These are phyloP conservation scores for Mycena floridula DNA, from an alignment of 768 basidiomycete genomes.

Conservation along the genomic window DNA sequence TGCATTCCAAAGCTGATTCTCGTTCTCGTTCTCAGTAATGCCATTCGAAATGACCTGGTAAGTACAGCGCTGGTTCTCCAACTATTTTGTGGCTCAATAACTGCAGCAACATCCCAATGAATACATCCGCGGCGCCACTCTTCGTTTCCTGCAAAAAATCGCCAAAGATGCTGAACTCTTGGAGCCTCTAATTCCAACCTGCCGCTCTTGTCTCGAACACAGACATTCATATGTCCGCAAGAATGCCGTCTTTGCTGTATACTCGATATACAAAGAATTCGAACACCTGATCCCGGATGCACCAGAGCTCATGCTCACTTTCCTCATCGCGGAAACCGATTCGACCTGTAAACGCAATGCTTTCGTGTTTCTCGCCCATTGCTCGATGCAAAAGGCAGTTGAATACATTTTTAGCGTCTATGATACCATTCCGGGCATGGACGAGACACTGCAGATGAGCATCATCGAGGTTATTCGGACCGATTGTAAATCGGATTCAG, in stretches of 20 bases:
- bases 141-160: constrained; percentile 95
- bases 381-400: constrained; percentile 85
- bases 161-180: constrained; percentile 88
- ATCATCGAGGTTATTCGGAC: constrained; percentile 89
- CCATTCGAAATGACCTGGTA: constrained; percentile 97
- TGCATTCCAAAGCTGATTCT: constrained; percentile 1
- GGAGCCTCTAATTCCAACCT: constrained; percentile 92
- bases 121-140: constrained; percentile 96
- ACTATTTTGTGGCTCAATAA: constrained; percentile 24
- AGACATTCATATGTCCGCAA: constrained; percentile 97
- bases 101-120: constrained; percentile 99
- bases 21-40: constrained; percentile 56
- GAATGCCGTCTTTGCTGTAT: constrained; percentile 95
- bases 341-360: constrained; percentile 96
- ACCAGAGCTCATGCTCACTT: constrained; percentile 92
- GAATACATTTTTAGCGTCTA: constrained; percentile 85
- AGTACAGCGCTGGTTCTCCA: constrained; percentile 34
- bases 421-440: constrained; percentile 75
- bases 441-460: constrained; percentile 93
- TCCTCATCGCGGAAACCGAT: constrained; percentile 93
- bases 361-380: constrained; percentile 87
- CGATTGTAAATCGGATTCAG: constrained; percentile 82
- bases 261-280: constrained; percentile 90
- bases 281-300: constrained; percentile 95
- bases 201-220: constrained; percentile 92